Evolutionary conservation across 371 early-diverging fungal species (phyloP).

Genomic region (Fennellomyces sp.): DNA sequence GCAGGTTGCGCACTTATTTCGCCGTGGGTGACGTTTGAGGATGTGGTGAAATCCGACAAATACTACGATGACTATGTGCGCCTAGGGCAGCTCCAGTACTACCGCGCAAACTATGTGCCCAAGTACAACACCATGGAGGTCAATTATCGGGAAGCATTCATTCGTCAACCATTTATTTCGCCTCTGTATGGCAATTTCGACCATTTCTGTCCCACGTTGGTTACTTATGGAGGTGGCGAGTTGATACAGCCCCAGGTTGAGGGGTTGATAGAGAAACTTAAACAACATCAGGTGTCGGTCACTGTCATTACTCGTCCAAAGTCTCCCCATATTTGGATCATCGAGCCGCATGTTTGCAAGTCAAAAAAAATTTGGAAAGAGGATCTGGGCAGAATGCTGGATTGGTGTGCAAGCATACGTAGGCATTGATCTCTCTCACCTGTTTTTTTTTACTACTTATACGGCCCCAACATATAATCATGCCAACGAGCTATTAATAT

Average conservation of each 20-base stretch:
- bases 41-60: background rate
- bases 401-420: slow-evolving; percentile 9
- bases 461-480: too few species aligned
- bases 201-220: slow-evolving; percentile 25
- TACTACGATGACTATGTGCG: slow-evolving; percentile 9
- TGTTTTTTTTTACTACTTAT: too few species aligned
- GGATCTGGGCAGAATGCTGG: background rate
- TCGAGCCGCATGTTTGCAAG: slow-evolving; percentile 5
- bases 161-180: slow-evolving; percentile 24
- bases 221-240: slow-evolving; percentile 30
- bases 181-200: slow-evolving; percentile 23
- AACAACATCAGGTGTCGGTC: slow-evolving; percentile 24
- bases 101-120: slow-evolving; percentile 11
- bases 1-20: slow-evolving; percentile 26
- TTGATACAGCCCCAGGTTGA: slow-evolving; percentile 24
- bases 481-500: too few species aligned
- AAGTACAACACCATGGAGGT: background rate
- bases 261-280: slow-evolving; percentile 11
- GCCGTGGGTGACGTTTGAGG: slow-evolving; percentile 29
- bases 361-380: slow-evolving; percentile 13
- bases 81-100: background rate
- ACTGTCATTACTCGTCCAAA: slow-evolving; percentile 21
- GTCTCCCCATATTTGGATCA: slow-evolving; percentile 28
- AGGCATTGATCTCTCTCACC: background rate
- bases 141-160: background rate